These are phyloP conservation scores for Pythium myriotylum DNA, from an alignment of 352 stramenopile genomes.

Conservation along the genomic window DNA sequence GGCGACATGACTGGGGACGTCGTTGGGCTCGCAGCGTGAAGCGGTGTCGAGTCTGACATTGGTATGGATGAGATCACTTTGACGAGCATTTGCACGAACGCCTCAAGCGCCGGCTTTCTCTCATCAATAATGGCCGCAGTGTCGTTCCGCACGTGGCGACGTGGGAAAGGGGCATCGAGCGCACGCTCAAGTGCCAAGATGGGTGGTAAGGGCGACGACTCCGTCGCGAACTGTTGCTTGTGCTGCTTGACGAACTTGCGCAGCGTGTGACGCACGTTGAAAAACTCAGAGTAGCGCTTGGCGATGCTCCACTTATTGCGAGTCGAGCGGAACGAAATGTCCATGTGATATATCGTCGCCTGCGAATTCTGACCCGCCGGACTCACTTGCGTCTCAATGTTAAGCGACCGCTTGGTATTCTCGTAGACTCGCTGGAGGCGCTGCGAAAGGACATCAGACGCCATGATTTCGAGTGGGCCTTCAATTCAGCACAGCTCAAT, in stretches of 20 bases:
- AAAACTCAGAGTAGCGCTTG: slow-evolving; percentile 89
- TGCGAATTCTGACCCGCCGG: slow-evolving; percentile 44
- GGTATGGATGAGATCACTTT: slow-evolving; percentile 82
- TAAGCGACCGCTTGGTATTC: slow-evolving; percentile 78
- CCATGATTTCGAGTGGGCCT: slow-evolving; percentile 33
- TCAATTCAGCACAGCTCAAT: too few species aligned
- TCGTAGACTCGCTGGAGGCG: slow-evolving; percentile 75
- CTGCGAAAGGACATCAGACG: slow-evolving; percentile 51
- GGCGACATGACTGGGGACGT: slow-evolving; percentile 6
- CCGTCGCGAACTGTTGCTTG: slow-evolving; percentile 34
- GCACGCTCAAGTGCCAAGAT: slow-evolving; percentile 57
- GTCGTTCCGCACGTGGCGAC: slow-evolving; percentile 73
- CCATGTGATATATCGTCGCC: slow-evolving; percentile 88
- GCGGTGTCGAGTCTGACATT: slow-evolving; percentile 35
- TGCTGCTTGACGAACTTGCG: slow-evolving; percentile 69
- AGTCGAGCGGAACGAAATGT: slow-evolving; percentile 84
- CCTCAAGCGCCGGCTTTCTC: slow-evolving; percentile 64
- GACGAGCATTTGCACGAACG: slow-evolving; percentile 81
- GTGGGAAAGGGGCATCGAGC: slow-evolving; percentile 59
- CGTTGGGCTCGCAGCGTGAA: slow-evolving; percentile 19
- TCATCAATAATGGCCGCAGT: slow-evolving; percentile 77
- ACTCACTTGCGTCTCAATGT: slow-evolving; percentile 79
- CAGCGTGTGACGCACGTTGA: slow-evolving; percentile 62
- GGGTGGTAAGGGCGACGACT: slow-evolving; percentile 27
- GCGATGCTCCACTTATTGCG: slow-evolving; percentile 87